Evolutionary conservation across 139 green algal species (phyloP).

Genomic region (Astrephomene gubernaculifera): DNA sequence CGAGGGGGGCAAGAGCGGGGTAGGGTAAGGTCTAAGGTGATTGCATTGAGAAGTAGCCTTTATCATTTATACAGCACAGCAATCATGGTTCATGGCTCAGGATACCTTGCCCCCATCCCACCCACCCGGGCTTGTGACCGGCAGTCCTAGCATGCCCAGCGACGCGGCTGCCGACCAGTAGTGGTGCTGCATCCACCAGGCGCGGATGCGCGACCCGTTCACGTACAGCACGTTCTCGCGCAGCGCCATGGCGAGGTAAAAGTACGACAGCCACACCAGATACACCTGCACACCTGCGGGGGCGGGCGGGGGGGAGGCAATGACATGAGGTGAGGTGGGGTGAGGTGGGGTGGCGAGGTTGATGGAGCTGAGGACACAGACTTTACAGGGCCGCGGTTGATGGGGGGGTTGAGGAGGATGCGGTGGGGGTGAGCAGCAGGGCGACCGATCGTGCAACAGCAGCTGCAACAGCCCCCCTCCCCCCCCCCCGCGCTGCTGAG

Average conservation of each 20-base stretch:
- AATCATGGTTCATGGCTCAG: too few species aligned
- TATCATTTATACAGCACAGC: too few species aligned
- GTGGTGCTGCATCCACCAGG: slow-evolving; percentile 95
- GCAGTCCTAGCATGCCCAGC: slow-evolving; percentile 89
- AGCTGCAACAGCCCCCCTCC: neutral
- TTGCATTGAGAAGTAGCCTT: too few species aligned
- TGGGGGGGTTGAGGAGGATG: neutral
- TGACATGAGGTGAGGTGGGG: neutral
- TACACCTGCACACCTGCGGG: slow-evolving; percentile 85
- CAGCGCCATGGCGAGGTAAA: slow-evolving; percentile 93
- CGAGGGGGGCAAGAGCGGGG: too few species aligned
- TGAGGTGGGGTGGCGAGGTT: neutral
- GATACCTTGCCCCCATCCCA: too few species aligned
- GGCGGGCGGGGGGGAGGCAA: neutral
- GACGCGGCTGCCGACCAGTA: slow-evolving; percentile 84
- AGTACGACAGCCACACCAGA: slow-evolving; percentile 94
- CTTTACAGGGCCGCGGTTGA: neutral
- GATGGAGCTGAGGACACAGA: too few species aligned
- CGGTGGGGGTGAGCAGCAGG: too few species aligned
- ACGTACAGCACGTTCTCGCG: slow-evolving; percentile 92
- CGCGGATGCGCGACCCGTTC: slow-evolving; percentile 93
- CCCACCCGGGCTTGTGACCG: slow-evolving; percentile 84
- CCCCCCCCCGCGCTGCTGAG: neutral
- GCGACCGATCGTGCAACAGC: too few species aligned
- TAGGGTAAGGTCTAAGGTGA: too few species aligned